phyloP scores from a whole-genome alignment of 805 yeast species.

The Brettanomyces nanus region DNA sequence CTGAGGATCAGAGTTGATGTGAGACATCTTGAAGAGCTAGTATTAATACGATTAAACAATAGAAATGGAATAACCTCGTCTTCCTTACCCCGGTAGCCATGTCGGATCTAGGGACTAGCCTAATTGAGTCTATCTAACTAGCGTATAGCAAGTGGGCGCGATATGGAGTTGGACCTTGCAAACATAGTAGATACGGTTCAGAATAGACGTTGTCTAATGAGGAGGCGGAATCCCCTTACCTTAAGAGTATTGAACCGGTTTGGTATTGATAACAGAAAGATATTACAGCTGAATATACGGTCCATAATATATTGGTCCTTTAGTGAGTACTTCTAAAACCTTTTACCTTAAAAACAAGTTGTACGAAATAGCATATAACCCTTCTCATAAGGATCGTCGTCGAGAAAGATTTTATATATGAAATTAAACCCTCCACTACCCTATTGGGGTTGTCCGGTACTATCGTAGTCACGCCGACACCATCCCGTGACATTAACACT shows the following conservation, averaged over 20 bases:
- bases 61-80: no score
- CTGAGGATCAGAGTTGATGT: no score
- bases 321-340: neutral
- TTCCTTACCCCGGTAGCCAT: neutral
- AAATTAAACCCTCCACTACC: no score
- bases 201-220: neutral
- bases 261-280: neutral
- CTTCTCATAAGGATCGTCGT: no score
- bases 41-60: no score
- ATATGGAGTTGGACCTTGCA: neutral
- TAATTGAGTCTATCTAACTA: neutral
- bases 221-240: neutral
- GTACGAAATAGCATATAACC: no score
- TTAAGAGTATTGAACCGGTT: neutral
- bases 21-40: no score
- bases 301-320: neutral
- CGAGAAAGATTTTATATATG: no score
- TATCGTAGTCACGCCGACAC: no score
- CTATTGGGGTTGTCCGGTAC: no score
- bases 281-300: neutral
- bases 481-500: no score
- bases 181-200: neutral
- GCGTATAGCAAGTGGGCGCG: neutral
- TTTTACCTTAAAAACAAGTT: neutral
- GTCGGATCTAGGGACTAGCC: neutral